Base-by-base conservation (phyloP, 2,329 filamentous ascomycete species). In the Magnaporthales sp. region DNA sequence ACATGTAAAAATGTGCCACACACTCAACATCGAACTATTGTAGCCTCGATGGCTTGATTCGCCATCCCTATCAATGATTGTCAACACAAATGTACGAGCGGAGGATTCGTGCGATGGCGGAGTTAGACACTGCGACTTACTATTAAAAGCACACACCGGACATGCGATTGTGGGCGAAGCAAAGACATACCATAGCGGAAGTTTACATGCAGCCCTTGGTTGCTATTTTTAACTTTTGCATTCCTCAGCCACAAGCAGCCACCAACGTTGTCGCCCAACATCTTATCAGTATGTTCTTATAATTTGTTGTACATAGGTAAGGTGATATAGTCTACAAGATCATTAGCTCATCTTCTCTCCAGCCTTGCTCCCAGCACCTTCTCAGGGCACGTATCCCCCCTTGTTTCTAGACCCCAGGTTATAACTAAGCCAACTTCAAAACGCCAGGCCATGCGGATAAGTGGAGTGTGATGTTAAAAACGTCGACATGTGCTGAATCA, bases 341-440 rank as follows among this genome's bases (percentile, higher is more conserved):
- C 56, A 60, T 60, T 27, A 60, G 26, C 56, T 60, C 56, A 60
- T 60, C 22, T 27, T 60, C 56, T 60, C 56, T 29, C 24, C 22
- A 58, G 29, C 13, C 56, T 24, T 60, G 56, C 4, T 27, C 56
- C 56, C 26, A 8, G n/a, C 56, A 60, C 29, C 13, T n/a, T 60
- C 56, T 60, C 22, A 29, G 56, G 24, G 29, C 26, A 60, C 56
- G 56, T 11, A 6, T 27, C 56, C 24, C n/a, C 26, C 26, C 5
- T 27, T 26, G 2, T 9, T 27, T 27, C 13, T 60, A 26, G 56
- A 26, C 74, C 77, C 78, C 74, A 76, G 68, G 72, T 70, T 71
- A 69, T 68, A 71, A 67, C 67, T 62, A 60, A 63, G 54, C 51
- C 27, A 46, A 65, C 11, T 30, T 58, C n/a, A 10, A 30, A 56